Base-by-base conservation (phyloP, 2,329 filamentous ascomycete genomes). In the Arthrobotrys iridis region DNA sequence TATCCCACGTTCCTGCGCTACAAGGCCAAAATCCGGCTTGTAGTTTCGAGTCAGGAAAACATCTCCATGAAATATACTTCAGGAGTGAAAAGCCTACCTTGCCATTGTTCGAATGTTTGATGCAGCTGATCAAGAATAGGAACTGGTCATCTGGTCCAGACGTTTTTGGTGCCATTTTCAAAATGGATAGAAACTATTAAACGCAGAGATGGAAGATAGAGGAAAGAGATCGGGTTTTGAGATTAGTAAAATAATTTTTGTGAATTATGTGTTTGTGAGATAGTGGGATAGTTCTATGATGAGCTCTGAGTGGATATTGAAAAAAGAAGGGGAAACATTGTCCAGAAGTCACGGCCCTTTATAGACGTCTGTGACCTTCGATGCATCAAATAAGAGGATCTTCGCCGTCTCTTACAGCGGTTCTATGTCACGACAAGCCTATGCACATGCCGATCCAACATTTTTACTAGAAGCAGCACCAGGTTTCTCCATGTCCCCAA, bases 1-100 rank as follows among this genome's bases (percentile, higher is more conserved):
- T n/a, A 65, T 74, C 6, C 70, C 70, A 40, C 60, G 68, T n/a
- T 74, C 68, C 15, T 66, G 26, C 3, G 68, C 62, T 30, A 74
- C 68, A 22, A 66, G 68, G 5, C 55, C 37, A 15, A 74, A 74
- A 46, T 74, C 62, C 7, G 68, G 68, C 68, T 74, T 40, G 20
- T 24, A 37, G 11, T 26, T 33, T 4, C 4, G 15, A 35, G 57
- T 26, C 46, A 26, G 30, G n/a, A n/a, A n/a, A n/a, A n/a, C 30
- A 4, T 13, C 18, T 30, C 18, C 30, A 22, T 24, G 13, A 15
- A n/a, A 37, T 15, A 33, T 40, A 28, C 33, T 43, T 11, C 15
- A 46, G 3, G n/a, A 6, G 30, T 4, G 8, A 1, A 15, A 13
- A 18, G n/a, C 55, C 40, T 35, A 74, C 68, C 50, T 41, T 60